Percentiles rank a stretch among this genome's conserved stretches.
These are phyloP conservation scores for Aphanomyces euteiches DNA, from an alignment of 352 stramenopile genomes.

Conservation along the genomic window DNA sequence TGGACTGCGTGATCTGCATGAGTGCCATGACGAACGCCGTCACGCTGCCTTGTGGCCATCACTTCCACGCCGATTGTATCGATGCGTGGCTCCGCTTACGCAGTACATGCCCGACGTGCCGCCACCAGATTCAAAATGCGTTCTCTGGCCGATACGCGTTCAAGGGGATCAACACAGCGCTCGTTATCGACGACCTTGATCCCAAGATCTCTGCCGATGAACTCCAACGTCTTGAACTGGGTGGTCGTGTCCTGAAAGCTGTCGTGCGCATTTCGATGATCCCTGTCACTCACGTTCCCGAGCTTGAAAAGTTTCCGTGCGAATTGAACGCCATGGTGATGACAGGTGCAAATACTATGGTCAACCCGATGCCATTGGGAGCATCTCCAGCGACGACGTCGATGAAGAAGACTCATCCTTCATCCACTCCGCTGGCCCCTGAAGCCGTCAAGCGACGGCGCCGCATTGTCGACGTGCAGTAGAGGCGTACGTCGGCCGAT, in stretches of 20 bases:
- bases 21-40: slow-evolving; percentile 82
- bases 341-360: slow-evolving; percentile 33
- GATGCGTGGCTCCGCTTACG: slow-evolving; percentile 90
- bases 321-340: slow-evolving; percentile 84
- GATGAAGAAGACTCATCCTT: too few species aligned
- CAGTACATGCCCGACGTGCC: slow-evolving; percentile 91
- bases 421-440: too few species aligned
- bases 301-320: slow-evolving; percentile 72
- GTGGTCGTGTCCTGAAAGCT: slow-evolving; percentile 63
- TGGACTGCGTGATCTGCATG: slow-evolving; percentile 91
- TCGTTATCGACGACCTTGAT: slow-evolving; percentile 63
- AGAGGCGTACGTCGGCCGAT: too few species aligned
- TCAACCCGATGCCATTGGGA: too few species aligned
- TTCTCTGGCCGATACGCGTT: slow-evolving; percentile 79
- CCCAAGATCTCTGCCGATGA: slow-evolving; percentile 49
- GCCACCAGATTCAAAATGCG: slow-evolving; percentile 86
- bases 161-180: slow-evolving; percentile 76
- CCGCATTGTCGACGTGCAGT: too few species aligned
- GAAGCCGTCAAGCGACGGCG: too few species aligned
- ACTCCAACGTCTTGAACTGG: slow-evolving; percentile 56
- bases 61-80: slow-evolving; percentile 93
- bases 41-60: slow-evolving; percentile 88
- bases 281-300: slow-evolving; percentile 52
- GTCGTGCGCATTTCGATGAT: slow-evolving; percentile 79
- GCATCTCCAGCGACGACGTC: too few species aligned